Conservation (phyloP, 129 eudicot species). For the Artemisia annua region DNA sequence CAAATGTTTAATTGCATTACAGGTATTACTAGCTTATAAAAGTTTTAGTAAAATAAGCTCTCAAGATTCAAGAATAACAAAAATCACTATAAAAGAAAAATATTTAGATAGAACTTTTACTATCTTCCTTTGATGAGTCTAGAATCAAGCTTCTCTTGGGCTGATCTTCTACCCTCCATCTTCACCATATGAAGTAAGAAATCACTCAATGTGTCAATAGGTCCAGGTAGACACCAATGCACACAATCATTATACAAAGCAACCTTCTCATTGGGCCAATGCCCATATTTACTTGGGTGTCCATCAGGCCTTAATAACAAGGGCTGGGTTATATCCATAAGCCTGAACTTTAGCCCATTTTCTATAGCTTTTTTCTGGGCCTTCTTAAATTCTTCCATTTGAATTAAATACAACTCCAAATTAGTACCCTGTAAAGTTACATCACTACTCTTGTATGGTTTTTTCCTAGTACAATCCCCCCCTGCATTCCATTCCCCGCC, state of each 20-base stretch:
- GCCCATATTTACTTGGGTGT: constrained; percentile 69
- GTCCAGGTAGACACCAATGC: constrained; percentile 72
- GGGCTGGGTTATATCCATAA: constrained; percentile 56
- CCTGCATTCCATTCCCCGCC: constrained; percentile 65
- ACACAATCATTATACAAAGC: constrained; percentile 57
- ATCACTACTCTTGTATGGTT: constrained; percentile 50
- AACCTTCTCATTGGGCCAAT: constrained; percentile 56
- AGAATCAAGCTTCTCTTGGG: constrained; percentile 19
- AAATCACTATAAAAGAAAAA: background rate
- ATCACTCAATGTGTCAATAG: constrained; percentile 62
- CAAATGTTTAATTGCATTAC: background rate
- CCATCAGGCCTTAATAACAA: constrained; percentile 70
- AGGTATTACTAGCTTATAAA: constrained; percentile 13
- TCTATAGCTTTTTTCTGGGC: constrained; percentile 41
- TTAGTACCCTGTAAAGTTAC: constrained; percentile 37
- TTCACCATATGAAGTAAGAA: constrained; percentile 59
- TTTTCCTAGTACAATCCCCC: constrained; percentile 57
- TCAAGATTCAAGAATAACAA: background rate
- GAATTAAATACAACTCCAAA: constrained; percentile 52
- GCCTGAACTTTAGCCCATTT: constrained; percentile 44
- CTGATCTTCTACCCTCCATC: constrained; percentile 39
- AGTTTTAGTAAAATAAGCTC: constrained; percentile 17
- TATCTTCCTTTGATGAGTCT: constrained; percentile 9
- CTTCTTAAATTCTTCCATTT: constrained; percentile 43
- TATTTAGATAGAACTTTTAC: background rate